phyloP scores from a whole-genome alignment of 2,329 filamentous ascomycete species.

The Ceratocystis ficicola region DNA sequence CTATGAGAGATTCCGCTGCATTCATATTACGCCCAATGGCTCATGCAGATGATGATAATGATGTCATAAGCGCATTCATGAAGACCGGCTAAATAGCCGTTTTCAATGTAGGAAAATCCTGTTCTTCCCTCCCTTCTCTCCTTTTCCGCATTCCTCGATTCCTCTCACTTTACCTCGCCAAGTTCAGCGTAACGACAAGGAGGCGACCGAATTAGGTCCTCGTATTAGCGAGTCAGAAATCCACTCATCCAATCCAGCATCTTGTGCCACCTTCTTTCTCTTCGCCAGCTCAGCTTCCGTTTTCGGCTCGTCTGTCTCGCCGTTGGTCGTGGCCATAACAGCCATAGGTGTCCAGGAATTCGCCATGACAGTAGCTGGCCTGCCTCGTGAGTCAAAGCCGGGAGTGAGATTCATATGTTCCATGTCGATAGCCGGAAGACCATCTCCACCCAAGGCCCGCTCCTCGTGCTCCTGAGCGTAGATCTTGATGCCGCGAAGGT shows the following conservation, averaged over 20 bases:
- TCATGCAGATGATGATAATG: background rate
- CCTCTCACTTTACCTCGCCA: too few relatives aligned
- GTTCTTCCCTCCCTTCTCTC: background rate
- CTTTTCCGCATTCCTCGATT: too few relatives aligned
- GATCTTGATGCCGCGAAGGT: conserved; percentile 83
- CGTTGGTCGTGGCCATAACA: background rate
- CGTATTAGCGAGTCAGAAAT: conserved; percentile 11
- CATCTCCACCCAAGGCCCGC: conserved; percentile 18
- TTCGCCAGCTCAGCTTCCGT: background rate
- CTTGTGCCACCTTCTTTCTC: conserved; percentile 3
- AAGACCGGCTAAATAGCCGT: background rate
- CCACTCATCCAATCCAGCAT: conserved; percentile 19
- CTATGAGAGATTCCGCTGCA: background rate
- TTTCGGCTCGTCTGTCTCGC: background rate
- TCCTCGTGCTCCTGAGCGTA: conserved; percentile 48
- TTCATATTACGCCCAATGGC: background rate
- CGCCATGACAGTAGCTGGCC: background rate
- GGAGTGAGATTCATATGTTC: conserved; percentile 10
- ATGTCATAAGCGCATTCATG: background rate
- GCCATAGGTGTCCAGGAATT: background rate
- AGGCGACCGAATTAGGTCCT: conserved; percentile 14
- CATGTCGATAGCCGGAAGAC: conserved; percentile 15
- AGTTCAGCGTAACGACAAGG: conserved; percentile 12
- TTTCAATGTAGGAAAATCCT: background rate
- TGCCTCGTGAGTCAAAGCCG: background rate